Evolutionary conservation across 2,329 filamentous ascomycete genomes (phyloP), one percentile per base, ranked within the genome.

Genomic region (Aspergillus sergii): DNA sequence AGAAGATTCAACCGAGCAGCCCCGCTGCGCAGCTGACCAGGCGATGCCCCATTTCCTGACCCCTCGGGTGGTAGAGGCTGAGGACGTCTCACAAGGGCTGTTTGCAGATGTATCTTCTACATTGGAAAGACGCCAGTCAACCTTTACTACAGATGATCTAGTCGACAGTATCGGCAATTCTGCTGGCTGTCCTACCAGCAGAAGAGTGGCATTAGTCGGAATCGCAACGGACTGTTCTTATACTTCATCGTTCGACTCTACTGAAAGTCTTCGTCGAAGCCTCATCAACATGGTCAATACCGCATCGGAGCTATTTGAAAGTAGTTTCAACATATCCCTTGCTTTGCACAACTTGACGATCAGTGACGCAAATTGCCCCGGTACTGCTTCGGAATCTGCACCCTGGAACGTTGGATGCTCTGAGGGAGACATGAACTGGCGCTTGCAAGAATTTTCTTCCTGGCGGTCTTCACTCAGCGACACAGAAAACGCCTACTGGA

Each of bases 221-320:
- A 88, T 97, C 32, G 94, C 93, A 8, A 93, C 93, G 0, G 94
- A 98, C 76, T 98, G 94, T 81, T 91, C 88, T 2, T 97, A 97
- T 74, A 92, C 89, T 21, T 82, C 81, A 1, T 82, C 84, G 8
- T 95, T 97, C 75, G 85, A 88, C 66, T 86, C 83, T 26, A 85
- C 84, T 32, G 82, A 87, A 14, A 63, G 64, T 1, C 58, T 68
- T 30, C 63, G 81, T 85, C 62, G 62, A 8, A 62, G 63, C 32
- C 50, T 72, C 0, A 45, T 68, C 68, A 82, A 81, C 56, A 85
- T 92, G 76, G 90, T 98, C 76, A 96, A 95, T 78, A 82, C 88
- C 32, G 94, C 94, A 0, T 97, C 94, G 0, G 86, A 89, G 61
- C 81, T 97, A 5, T 97, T 94, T 73, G 94, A 98, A 76, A 87